These are phyloP conservation scores for Diplodia scrobiculata DNA, from an alignment of 2,329 filamentous ascomycete genomes.

Conservation along the genomic window DNA sequence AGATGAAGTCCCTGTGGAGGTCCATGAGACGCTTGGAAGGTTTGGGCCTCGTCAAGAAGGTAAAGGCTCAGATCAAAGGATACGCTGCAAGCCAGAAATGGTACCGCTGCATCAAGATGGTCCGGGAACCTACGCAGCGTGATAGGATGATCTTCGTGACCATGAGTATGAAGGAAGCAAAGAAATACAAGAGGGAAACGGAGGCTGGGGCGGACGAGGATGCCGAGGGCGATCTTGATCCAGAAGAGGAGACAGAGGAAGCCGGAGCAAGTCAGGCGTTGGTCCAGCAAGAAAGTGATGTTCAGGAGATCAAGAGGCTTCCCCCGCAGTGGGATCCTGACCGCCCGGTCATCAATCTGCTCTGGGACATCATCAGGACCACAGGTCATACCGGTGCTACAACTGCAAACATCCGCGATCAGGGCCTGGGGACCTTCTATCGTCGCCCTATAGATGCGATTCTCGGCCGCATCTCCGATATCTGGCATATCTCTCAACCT, in stretches of 20 bases:
- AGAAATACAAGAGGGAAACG: conserved; percentile 12
- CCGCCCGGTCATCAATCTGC: conserved; percentile 53
- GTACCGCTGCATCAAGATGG: conserved; percentile 46
- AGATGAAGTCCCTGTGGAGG: conserved; percentile 45
- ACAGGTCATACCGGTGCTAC: conserved; percentile 55
- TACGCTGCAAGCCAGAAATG: conserved; percentile 34
- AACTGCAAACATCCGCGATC: conserved; percentile 47
- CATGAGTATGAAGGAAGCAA: conserved; percentile 33
- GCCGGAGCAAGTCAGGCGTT: conserved; percentile 35
- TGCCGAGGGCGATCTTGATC: conserved; percentile 24
- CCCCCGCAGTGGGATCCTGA: conserved; percentile 60
- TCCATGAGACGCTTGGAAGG: conserved; percentile 47
- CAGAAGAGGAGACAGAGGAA: conserved; percentile 36
- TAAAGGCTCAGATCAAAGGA: conserved; percentile 44
- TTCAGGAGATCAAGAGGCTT: conserved; percentile 39
- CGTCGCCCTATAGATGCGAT: conserved; percentile 58
- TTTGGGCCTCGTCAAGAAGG: conserved; percentile 46
- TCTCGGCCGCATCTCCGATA: conserved; percentile 56
- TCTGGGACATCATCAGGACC: conserved; percentile 54
- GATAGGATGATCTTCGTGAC: conserved; percentile 42
- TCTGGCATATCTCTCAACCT: conserved; percentile 62
- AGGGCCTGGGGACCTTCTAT: conserved; percentile 55
- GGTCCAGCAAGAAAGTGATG: conserved; percentile 34
- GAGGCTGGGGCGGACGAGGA: conserved; percentile 28
- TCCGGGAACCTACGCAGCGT: conserved; percentile 43